Percentiles rank a stretch among this genome's conserved stretches.
Evolutionary conservation across 257 asterid genomes (phyloP).

Genomic region (Henckelia pumila): DNA sequence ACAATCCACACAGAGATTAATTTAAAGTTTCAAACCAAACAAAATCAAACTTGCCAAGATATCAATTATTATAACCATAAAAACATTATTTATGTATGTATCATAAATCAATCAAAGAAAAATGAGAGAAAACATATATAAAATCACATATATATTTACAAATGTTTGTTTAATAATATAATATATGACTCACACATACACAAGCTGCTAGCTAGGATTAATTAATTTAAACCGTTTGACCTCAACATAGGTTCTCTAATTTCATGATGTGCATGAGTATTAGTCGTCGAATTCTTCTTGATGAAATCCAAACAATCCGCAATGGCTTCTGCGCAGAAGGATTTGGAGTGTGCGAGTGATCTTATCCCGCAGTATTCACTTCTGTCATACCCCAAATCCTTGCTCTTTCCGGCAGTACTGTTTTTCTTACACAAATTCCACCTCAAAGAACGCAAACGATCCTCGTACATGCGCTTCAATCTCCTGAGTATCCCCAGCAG

Average conservation of each 20-base stretch:
- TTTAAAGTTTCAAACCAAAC: no score
- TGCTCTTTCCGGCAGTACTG: background rate
- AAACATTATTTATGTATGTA: no score
- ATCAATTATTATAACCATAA: no score
- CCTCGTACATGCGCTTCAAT: background rate
- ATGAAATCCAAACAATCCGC: background rate
- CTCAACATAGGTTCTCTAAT: background rate
- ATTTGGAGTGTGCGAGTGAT: background rate
- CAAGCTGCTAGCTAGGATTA: no score
- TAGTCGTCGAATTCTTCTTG: background rate
- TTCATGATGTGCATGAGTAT: background rate
- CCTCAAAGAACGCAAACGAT: background rate
- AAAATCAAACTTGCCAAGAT: no score
- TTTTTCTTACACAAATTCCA: background rate
- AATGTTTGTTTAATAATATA: no score
- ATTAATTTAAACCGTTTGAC: background rate
- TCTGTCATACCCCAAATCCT: background rate
- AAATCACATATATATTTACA: no score
- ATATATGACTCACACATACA: no score
- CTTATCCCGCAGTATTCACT: background rate
- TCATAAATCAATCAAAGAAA: no score
- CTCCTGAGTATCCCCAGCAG: background rate
- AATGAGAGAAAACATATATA: no score
- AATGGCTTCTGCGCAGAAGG: constrained; percentile 1
- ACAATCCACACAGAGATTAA: no score